phyloP scores from a whole-genome alignment of 129 eudicot genomes.

The Chrysanthemum makinoi region DNA sequence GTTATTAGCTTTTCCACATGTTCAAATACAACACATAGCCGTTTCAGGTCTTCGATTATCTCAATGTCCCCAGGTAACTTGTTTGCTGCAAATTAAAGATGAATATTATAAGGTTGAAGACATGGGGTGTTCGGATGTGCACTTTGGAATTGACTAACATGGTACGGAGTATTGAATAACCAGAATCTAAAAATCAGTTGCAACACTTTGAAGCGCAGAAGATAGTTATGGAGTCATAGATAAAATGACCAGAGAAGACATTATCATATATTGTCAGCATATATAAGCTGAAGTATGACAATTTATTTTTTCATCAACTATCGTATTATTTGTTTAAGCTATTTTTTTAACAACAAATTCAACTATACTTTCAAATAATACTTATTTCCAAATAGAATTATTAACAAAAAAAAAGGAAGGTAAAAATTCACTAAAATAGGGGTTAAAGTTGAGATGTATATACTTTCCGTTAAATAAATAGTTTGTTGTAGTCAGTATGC shows the following conservation, averaged over 20 bases:
- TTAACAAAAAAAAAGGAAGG: background rate
- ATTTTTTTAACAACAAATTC: no score
- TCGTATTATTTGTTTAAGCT: background rate
- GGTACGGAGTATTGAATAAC: no score
- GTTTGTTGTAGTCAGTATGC: no score
- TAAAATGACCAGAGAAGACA: slow-evolving; percentile 13
- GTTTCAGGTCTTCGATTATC: slow-evolving; percentile 56
- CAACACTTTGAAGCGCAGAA: no score
- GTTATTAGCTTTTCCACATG: slow-evolving; percentile 63
- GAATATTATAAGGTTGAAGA: slow-evolving; percentile 13
- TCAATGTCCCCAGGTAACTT: slow-evolving; percentile 48
- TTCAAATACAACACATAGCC: slow-evolving; percentile 69
- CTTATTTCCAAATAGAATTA: background rate
- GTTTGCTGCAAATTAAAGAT: slow-evolving; percentile 45
- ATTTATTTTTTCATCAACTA: background rate
- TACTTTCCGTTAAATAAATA: background rate
- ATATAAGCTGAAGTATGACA: background rate
- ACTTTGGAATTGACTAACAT: background rate
- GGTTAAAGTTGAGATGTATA: background rate
- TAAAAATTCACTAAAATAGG: background rate
- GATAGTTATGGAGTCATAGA: background rate
- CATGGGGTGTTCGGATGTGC: background rate
- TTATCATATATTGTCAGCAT: background rate
- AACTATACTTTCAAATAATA: background rate
- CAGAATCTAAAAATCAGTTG: no score